Base-by-base conservation (phyloP, 2,329 filamentous ascomycete species). In the Colletotrichum abscissum region DNA sequence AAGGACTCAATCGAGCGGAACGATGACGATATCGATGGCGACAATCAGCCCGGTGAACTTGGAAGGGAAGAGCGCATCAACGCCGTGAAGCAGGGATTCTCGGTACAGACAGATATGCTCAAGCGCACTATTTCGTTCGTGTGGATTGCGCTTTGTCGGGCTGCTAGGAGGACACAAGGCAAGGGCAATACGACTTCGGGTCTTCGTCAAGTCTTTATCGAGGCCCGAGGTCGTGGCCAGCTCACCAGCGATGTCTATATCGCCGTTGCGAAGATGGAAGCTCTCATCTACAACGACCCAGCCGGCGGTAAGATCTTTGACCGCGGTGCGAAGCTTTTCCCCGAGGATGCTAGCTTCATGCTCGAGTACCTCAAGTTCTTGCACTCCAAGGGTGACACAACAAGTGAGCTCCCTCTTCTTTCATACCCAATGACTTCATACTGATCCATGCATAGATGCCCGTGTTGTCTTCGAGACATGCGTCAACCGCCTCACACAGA, bases 301-400 rank as follows among this genome's bases (percentile, higher is more conserved):
- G 94, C 97, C 0, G 96, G 95, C 1, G 94, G 93, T 56, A 98
- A 97, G 84, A 98, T 99, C 73, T 97, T 98, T 77, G 97, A 99
- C 81, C 93, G 96, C 58, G 97, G 97, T 24, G 92, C 96, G 75
- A 97, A 95, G 79, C 87, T 99, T 14, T 99, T 98, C 80, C 96
- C 96, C 0, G 94, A 97, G 62, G 96, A 98, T 78, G 95, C 98
- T 81, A 89, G 92, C 71, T 98, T 98, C 83, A 95, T 97, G 75
- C 89, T 99, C 64, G 95, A 98, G 82, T 98, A 99, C 82, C 88
- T 99, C 78, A 98, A 98, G 85, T 97, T 98, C 82, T 86, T 99
- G 73, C 93, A 98, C 78, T 93, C 94, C 14, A 95, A 94, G 80
- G 96, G 97, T 78, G 97, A 99, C 82, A 92, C 95, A 60, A 98